A percentile compares a stretch with the other conserved stretches of the same genome.
These are phyloP conservation scores for Ustulina deusta DNA, from an alignment of 2,329 filamentous ascomycete species.

Conservation along the genomic window DNA sequence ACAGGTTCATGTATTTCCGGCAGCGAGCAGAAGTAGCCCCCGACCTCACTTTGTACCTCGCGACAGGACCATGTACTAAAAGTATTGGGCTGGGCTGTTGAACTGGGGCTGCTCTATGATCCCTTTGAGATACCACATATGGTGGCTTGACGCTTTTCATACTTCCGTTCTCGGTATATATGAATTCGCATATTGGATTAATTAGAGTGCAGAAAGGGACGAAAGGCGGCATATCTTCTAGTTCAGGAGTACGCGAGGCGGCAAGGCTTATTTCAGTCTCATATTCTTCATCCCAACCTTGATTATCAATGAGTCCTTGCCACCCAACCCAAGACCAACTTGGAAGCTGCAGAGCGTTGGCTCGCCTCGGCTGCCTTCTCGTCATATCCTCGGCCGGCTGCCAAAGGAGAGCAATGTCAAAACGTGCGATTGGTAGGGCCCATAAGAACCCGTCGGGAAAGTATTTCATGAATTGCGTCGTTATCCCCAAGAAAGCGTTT, in stretches of 20 bases:
- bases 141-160: background rate
- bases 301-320: conserved; percentile 5
- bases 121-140: too few species aligned
- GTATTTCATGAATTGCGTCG: background rate
- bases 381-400: conserved; percentile 10
- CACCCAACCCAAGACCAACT: conserved; percentile 34
- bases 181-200: background rate
- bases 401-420: conserved; percentile 23
- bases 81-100: background rate
- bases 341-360: conserved; percentile 5
- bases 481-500: conserved; percentile 13
- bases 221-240: too few species aligned
- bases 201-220: too few species aligned
- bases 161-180: background rate
- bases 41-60: background rate
- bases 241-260: too few species aligned
- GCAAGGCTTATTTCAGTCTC: too few species aligned
- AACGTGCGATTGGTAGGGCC: conserved; percentile 7
- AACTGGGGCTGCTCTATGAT: background rate
- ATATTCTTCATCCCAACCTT: conserved; percentile 6
- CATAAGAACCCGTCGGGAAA: conserved; percentile 17
- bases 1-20: background rate
- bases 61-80: background rate
- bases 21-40: background rate
- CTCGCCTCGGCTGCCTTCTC: background rate